A percentile compares a stretch with the other conserved stretches of the same genome.
phyloP scores from a whole-genome alignment of 164 flowering plant genomes.

The Aristolochia fimbriata region DNA sequence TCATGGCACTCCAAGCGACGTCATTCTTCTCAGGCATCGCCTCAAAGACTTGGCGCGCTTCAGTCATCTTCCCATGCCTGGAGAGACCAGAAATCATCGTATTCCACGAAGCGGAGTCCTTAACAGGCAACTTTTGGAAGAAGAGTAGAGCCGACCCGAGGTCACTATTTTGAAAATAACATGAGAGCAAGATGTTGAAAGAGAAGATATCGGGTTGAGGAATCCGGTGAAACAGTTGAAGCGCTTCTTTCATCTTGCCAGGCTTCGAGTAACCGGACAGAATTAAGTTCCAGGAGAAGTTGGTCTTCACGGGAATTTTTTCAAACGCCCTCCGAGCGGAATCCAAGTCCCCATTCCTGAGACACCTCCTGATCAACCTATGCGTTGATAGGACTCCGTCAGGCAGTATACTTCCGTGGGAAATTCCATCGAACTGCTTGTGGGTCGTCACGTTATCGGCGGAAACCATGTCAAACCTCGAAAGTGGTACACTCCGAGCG shows the following conservation, averaged over 20 bases:
- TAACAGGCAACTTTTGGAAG: conserved; percentile 16
- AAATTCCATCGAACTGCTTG: background rate
- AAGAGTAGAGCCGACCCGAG: conserved; percentile 11
- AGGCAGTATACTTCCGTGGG: background rate
- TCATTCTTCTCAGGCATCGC: conserved; percentile 16
- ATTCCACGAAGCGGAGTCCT: conserved; percentile 19
- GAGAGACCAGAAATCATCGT: conserved; percentile 26
- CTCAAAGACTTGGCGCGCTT: conserved; percentile 12
- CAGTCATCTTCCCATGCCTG: conserved; percentile 10
- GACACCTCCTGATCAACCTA: conserved; percentile 8
- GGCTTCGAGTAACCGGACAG: conserved; percentile 17
- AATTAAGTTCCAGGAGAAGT: conserved; percentile 16
- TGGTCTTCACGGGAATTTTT: conserved; percentile 13
- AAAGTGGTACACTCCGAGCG: background rate
- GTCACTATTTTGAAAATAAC: conserved; percentile 16
- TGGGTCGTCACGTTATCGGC: conserved; percentile 10
- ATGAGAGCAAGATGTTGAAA: conserved; percentile 18
- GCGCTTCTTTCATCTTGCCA: conserved; percentile 17
- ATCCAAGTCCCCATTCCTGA: conserved; percentile 12
- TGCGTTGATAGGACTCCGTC: conserved; percentile 10
- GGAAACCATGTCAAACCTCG: conserved; percentile 8
- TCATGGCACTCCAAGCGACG: conserved; percentile 22
- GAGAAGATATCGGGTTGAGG: conserved; percentile 19
- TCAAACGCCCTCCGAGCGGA: conserved; percentile 14
- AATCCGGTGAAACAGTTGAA: conserved; percentile 15